Evolutionary conservation across 148 eudicot species (phyloP), one percentile per base, ranked within the genome.

Genomic region (Cornus florida): DNA sequence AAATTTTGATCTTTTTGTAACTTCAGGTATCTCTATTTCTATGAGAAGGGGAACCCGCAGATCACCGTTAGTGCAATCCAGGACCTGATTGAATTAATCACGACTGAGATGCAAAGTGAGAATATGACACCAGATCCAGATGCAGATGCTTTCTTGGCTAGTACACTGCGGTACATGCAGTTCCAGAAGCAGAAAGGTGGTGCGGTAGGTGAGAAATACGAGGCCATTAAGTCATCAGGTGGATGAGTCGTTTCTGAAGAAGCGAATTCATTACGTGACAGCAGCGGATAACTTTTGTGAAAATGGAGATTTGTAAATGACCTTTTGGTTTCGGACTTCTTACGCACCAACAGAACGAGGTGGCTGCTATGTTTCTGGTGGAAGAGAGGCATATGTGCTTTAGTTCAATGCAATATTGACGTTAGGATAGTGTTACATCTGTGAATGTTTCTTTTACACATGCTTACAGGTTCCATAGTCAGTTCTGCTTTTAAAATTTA

Each of bases 111-210:
- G 94, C 92, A 88, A 35, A 87, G 92, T 73, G 96, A 94, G 0
- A 88, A 81, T 78, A 68, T 87, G n/a, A 83, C 89, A 38, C 67
- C 89, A 35, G 99, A 97, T 84, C 90, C 95, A 72, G 88, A 92
- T 43, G 97, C 99, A n/a, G 97, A 97, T 81, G 93, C 97, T 75
- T 94, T 94, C 87, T 86, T 97, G 62, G 90, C 97, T 22, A 97
- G 91, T 73, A 94, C 99, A 74, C 39, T 92, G 81, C 91, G 95
- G 74, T 97, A 94, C 83, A 91, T 97, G 71, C 93, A 94, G 88
- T 94, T 91, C 85, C 99, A 97, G 73, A 97, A 94, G 86, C 97
- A 94, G 83, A 97, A 97, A 80, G 99, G 99, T 35, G 99, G 99
- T 39, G 90, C 94, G 12, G 88, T 91, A 62, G 92, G 92, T 50